Conservation (phyloP, 2,329 filamentous ascomycete species). For the Colletotrichum sp. region DNA sequence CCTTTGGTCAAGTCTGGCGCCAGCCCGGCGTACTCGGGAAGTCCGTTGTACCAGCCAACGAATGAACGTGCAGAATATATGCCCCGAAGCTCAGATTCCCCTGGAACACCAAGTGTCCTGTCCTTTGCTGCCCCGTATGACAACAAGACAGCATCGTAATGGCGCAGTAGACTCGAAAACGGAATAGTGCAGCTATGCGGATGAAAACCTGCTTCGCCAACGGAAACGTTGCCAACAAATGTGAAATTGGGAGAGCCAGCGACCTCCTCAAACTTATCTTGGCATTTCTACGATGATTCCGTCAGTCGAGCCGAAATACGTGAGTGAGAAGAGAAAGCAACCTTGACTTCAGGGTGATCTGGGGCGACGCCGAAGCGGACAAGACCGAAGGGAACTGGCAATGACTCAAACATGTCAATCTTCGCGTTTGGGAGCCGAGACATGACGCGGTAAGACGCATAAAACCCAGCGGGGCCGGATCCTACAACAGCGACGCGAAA, state of each 20-base stretch:
- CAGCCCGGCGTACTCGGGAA: conserved; percentile 79
- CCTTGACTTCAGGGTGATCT: conserved; percentile 98
- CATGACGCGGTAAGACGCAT: conserved; percentile 87
- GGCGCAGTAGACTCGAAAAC: conserved; percentile 70
- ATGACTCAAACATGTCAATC: conserved; percentile 95
- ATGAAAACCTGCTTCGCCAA: conserved; percentile 62
- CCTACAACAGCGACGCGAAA: conserved; percentile 88
- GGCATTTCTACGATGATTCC: conserved; percentile 73
- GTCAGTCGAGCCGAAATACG: background rate
- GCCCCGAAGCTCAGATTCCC: conserved; percentile 74
- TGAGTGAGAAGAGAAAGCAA: conserved; percentile 42
- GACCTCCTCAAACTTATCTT: conserved; percentile 91
- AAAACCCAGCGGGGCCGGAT: conserved; percentile 95
- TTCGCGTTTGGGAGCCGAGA: conserved; percentile 72
- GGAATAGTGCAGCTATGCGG: conserved; percentile 60
- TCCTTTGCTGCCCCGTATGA: conserved; percentile 92
- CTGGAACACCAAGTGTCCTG: conserved; percentile 76
- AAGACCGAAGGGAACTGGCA: conserved; percentile 91
- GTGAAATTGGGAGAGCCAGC: conserved; percentile 83
- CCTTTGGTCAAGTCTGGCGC: conserved; percentile 75
- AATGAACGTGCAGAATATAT: conserved; percentile 91
- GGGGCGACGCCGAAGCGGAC: conserved; percentile 96
- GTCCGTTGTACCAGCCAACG: conserved; percentile 98
- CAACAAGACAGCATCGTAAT: conserved; percentile 93
- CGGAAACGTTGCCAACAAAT: conserved; percentile 87